Evolutionary conservation across 2,329 filamentous ascomycete genomes (phyloP).

Genomic region (Penicillium sp.): DNA sequence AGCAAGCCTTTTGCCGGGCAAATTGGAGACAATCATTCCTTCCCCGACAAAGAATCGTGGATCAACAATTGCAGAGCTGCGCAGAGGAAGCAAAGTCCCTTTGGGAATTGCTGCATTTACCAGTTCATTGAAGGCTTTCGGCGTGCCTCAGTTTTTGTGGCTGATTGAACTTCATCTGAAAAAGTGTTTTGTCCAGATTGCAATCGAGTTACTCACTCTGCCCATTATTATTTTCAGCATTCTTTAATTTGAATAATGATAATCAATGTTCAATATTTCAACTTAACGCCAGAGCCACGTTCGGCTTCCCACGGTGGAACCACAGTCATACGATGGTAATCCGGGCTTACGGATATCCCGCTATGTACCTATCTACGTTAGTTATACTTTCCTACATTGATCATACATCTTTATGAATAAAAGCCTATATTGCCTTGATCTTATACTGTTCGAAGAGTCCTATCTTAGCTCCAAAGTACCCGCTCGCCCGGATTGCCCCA

Average conservation of each 20-base stretch:
- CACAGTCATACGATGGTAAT: neutral
- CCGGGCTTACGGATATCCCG: neutral
- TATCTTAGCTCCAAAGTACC: neutral
- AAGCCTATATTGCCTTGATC: neutral
- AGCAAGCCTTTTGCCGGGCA: neutral
- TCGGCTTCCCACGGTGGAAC: neutral
- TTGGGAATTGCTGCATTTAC: neutral
- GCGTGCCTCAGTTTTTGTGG: neutral
- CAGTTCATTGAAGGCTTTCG: neutral
- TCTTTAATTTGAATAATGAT: neutral
- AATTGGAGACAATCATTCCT: conserved; percentile 1
- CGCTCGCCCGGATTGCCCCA: neutral
- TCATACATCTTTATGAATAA: too few species aligned
- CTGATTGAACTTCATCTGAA: conserved; percentile 8
- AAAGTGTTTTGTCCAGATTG: conserved; percentile 2
- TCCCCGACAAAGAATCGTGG: conserved; percentile 1
- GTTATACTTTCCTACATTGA: neutral
- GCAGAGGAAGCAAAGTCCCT: neutral
- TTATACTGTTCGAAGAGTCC: neutral
- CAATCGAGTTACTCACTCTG: neutral
- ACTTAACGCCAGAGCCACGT: neutral
- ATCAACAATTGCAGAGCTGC: neutral
- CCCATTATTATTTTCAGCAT: neutral
- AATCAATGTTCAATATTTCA: neutral
- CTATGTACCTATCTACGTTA: neutral